Base-by-base conservation (phyloP, 768 basidiomycete genomes). In the Lentinula guzmanii region DNA sequence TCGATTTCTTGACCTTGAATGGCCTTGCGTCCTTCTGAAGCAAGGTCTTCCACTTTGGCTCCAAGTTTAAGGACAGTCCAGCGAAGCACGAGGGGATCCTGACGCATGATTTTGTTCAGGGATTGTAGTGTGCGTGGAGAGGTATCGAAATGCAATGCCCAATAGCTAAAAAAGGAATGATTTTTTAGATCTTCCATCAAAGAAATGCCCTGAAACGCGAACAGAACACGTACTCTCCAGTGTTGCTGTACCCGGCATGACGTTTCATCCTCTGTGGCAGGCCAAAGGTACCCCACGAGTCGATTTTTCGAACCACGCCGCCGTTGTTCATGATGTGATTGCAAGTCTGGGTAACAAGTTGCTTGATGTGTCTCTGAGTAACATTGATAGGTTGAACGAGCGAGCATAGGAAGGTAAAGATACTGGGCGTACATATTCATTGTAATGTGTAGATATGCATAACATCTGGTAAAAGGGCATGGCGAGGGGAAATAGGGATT, bases 401-500 rank as follows among this genome's bases (percentile, higher is more conserved):
- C 50, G 37, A 63, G 39, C 7, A 58, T 7, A 11, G 24, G 1
- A 45, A 46, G 8, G 34, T n/a, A 15, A 11, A 28, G 6, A 58
- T 10, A 62, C 57, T 33, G 50, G 9, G 76, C 86, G 58, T 63
- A 91, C 91, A 69, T 88, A 93, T 82, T 88, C 81, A 15, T 75
- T 72, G 64, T 86, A 86, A 70, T 94, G 92, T 4, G 84, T 82
- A 0, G 92, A 80, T 62, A 95, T 91, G 70, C 92, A 93, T 54
- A 93, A 68, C 80, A 95, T 84, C 68, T 93, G 86, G 76, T 95
- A 95, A 69, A 94, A 82, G 5, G 92, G 92, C 93, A 95, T 95
- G 24, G 66, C 18, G 41, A 18, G 54, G n/a, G n/a, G n/a, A n/a
- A n/a, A n/a, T n/a, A n/a, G n/a, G 34, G 9, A 16, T 18, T 11